Base-by-base conservation (phyloP, 2,329 filamentous ascomycete species). In the Paraphaeosphaeria minitans region DNA sequence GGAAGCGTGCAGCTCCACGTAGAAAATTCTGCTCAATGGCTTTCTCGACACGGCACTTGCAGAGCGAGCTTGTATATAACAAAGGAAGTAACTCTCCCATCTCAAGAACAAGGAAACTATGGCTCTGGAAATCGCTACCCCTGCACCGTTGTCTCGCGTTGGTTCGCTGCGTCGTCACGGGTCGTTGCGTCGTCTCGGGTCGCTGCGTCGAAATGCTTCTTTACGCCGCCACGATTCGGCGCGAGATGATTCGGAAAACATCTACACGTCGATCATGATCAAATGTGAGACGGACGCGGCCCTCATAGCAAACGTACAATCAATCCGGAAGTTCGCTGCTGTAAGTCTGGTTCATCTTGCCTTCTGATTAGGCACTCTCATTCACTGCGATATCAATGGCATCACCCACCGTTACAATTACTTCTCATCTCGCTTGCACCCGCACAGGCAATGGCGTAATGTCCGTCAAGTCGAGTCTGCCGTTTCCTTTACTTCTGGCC, bases 251-350 rank as follows among this genome's bases (percentile, higher is more conserved):
- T 53, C 37, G 24, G 29, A 21, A 13, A 9, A 22, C 37, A 19
- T 53, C n/a, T 45, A 46, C 16, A 45, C 39, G 4, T 4, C 41
- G 13, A 24, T 31, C n/a, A 43, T 29, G 16, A 4, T 53, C 12
- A 29, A n/a, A 22, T 45, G 6, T 12, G 51, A 53, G n/a, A 24
- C 27, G 9, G 41, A 53, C 9, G 29, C 41, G 29, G 41, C 29
- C 43, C 7, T 45, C 14, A 45, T 43, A 45, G 51, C 29, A 46
- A 29, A 27, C 16, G 21, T 51, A 29, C 48, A 41, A 2, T 19
- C 43, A 45, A 53, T 45, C 19, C 41, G 51, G 0, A 24, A 24
- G 41, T 35, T 53, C 41, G 51, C 41, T 53, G 51, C 51, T 53
- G 51, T 53, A 31, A 53, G 51, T 53, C 13, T 3, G 24, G 35